Conservation (phyloP, 169 alveolate genomes). For the Eimeria praecox region DNA sequence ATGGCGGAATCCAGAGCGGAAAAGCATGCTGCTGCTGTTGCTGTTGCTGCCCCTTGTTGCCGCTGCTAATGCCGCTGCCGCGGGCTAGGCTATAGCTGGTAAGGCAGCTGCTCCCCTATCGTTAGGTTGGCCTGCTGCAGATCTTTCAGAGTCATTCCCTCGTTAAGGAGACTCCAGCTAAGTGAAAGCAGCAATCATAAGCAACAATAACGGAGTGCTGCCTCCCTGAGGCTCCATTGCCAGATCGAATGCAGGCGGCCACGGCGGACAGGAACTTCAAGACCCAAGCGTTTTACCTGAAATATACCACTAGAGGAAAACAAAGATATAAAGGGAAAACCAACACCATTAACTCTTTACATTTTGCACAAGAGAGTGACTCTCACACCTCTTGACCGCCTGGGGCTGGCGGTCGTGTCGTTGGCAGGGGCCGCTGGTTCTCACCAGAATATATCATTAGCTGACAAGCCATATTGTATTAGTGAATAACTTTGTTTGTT, state of each 20-base stretch:
- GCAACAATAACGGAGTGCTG: not conserved
- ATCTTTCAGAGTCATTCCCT: slow-evolving; percentile 5
- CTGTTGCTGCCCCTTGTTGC: slow-evolving; percentile 33
- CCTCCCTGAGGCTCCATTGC: slow-evolving; percentile 56
- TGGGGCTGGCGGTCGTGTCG: slow-evolving; percentile 56
- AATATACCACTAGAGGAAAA: not conserved
- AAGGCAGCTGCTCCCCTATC: slow-evolving; percentile 39
- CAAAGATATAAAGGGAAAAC: not conserved
- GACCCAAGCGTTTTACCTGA: not conserved
- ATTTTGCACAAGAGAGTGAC: not conserved
- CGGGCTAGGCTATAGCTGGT: not conserved
- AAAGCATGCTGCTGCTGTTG: slow-evolving; percentile 72
- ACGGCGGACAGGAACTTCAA: not conserved
- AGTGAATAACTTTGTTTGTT: not conserved
- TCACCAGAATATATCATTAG: not conserved
- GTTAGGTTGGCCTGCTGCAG: slow-evolving; percentile 1
- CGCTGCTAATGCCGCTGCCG: not conserved
- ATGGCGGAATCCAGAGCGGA: slow-evolving; percentile 78
- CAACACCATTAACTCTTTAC: not conserved
- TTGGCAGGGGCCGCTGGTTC: slow-evolving; percentile 2
- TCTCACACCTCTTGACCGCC: not conserved
- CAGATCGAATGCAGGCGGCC: slow-evolving; percentile 22
- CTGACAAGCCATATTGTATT: not conserved
- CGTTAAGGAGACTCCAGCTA: not conserved
- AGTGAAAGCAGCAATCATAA: slow-evolving; percentile 7